Percentiles rank a stretch among this genome's conserved stretches.
phyloP scores from a whole-genome alignment of 2,329 filamentous ascomycete species.

The Fusarium euwallaceae region DNA sequence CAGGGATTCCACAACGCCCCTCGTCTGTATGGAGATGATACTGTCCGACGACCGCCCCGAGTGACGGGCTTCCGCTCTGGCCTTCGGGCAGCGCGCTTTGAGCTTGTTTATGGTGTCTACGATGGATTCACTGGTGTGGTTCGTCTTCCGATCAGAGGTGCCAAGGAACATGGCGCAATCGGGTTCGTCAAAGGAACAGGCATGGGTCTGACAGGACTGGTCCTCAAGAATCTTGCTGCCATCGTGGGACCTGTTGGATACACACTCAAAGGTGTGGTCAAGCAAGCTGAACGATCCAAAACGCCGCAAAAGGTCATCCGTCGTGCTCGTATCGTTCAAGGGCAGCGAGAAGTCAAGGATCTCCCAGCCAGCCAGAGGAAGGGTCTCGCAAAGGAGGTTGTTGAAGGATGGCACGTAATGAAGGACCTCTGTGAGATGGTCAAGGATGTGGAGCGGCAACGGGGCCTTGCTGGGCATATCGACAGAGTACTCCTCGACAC shows the following conservation, averaged over 20 bases:
- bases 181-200: constrained; percentile 68
- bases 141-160: constrained; percentile 69
- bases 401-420: constrained; percentile 52
- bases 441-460: constrained; percentile 49
- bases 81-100: constrained; percentile 69
- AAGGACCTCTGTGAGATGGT: constrained; percentile 49
- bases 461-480: constrained; percentile 55
- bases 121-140: constrained; percentile 75
- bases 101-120: constrained; percentile 73
- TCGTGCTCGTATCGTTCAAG: constrained; percentile 70
- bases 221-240: constrained; percentile 75
- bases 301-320: constrained; percentile 68
- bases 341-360: constrained; percentile 59
- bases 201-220: constrained; percentile 73
- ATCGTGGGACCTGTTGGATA: constrained; percentile 72
- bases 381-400: constrained; percentile 41
- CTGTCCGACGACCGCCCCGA: constrained; percentile 72
- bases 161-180: constrained; percentile 63
- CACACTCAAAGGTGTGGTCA: constrained; percentile 73
- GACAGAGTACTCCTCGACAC: constrained; percentile 48
- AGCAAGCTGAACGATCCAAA: constrained; percentile 67
- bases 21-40: constrained; percentile 77
- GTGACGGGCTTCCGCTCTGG: constrained; percentile 77
- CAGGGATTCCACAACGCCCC: constrained; percentile 81
- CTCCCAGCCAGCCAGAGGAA: constrained; percentile 53